Evolutionary conservation across 805 yeast species (phyloP).

Genomic region (Schwanniomyces yamadae): DNA sequence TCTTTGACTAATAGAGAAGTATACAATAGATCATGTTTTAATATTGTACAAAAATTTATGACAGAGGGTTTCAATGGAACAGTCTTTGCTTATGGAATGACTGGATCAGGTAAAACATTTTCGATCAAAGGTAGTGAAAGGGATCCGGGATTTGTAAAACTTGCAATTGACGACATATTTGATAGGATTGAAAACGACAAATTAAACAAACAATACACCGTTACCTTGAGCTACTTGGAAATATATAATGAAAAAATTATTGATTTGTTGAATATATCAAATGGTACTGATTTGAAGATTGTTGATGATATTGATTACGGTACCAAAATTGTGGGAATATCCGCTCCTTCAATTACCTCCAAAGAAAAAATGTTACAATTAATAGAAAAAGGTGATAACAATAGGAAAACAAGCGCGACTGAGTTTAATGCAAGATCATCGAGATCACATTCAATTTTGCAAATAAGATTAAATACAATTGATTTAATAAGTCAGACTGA

Average conservation of each 20-base stretch:
- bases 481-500: constrained; percentile 41
- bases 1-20: constrained; percentile 53
- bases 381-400: constrained; percentile 67
- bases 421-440: constrained; percentile 87
- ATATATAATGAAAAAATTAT: constrained; percentile 85
- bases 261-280: constrained; percentile 57
- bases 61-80: constrained; percentile 81
- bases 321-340: constrained; percentile 71
- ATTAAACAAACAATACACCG: constrained; percentile 34
- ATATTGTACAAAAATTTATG: constrained; percentile 54
- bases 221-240: constrained; percentile 74
- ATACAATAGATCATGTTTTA: constrained; percentile 53
- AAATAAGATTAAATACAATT: constrained; percentile 54
- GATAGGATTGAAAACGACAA: constrained; percentile 34
- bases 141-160: constrained; percentile 71
- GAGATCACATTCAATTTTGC: constrained; percentile 87
- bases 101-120: constrained; percentile 89
- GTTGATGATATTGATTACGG: constrained; percentile 76
- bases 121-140: constrained; percentile 72
- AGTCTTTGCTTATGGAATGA: constrained; percentile 91
- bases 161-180: constrained; percentile 63
- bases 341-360: constrained; percentile 55
- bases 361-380: constrained; percentile 60
- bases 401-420: constrained; percentile 81
- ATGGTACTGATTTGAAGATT: constrained; percentile 59